phyloP scores from a whole-genome alignment of 139 green algal genomes.

The Pleodorina starrii region DNA sequence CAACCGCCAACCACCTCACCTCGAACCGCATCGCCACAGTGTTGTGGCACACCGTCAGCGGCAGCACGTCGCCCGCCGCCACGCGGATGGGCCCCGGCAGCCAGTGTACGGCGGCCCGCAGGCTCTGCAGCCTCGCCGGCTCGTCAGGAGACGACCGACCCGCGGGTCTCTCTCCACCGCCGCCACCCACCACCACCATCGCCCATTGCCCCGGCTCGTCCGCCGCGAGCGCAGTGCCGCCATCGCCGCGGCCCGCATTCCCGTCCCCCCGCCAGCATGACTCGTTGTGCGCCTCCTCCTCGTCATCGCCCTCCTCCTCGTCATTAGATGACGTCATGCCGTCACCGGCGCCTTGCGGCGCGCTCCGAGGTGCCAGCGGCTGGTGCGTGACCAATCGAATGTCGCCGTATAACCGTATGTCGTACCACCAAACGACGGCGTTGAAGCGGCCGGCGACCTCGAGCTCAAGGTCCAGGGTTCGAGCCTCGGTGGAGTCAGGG shows the following conservation, averaged over 20 bases:
- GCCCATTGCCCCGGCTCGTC: background rate
- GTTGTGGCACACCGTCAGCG: constrained; percentile 64
- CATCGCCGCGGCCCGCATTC: background rate
- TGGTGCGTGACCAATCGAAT: constrained; percentile 57
- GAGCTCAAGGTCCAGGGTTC: constrained; percentile 77
- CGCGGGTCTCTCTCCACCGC: background rate
- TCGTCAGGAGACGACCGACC: no score
- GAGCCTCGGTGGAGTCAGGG: constrained; percentile 56
- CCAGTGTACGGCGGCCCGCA: constrained; percentile 79
- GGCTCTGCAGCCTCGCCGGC: background rate
- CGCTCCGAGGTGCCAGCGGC: background rate
- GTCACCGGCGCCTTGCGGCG: background rate
- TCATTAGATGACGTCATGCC: background rate
- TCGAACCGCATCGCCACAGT: constrained; percentile 23
- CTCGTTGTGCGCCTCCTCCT: background rate
- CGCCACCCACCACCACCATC: background rate
- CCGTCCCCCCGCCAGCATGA: no score
- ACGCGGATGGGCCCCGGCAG: constrained; percentile 77
- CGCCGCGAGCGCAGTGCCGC: background rate
- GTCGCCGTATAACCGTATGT: constrained; percentile 71
- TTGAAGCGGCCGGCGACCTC: constrained; percentile 67
- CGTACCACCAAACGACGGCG: constrained; percentile 82
- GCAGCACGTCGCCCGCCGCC: constrained; percentile 61
- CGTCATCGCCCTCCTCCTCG: background rate
- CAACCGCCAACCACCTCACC: background rate